A percentile compares a stretch with the other conserved stretches of the same genome.
Conservation (phyloP, 352 stramenopile genomes). For the Phytopythium ostracodes region DNA sequence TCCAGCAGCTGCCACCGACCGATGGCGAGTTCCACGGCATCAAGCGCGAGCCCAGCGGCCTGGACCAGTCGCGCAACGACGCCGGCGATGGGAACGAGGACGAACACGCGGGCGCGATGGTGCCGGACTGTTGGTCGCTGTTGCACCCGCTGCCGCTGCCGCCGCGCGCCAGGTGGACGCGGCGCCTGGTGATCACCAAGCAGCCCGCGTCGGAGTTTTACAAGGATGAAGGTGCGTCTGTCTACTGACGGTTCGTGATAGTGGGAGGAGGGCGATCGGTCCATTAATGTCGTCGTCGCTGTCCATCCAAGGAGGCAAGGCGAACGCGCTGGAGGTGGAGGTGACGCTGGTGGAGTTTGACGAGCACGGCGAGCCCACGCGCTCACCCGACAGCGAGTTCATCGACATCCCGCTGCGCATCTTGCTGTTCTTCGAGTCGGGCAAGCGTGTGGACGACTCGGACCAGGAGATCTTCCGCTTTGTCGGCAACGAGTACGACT, state of each 20-base stretch:
- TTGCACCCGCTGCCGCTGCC: slow-evolving; percentile 5
- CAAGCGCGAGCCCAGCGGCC: not conserved
- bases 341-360: slow-evolving; percentile 83
- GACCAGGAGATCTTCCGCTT: slow-evolving; percentile 88
- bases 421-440: slow-evolving; percentile 80
- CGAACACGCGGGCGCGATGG: not conserved
- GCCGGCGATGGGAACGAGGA: not conserved
- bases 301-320: slow-evolving; percentile 46
- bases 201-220: slow-evolving; percentile 85
- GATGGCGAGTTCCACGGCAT: not conserved
- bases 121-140: slow-evolving; percentile 1
- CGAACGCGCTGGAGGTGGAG: slow-evolving; percentile 76
- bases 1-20: not conserved
- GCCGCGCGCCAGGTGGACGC: slow-evolving; percentile 55
- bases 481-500: slow-evolving; percentile 84
- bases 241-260: not conserved
- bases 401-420: slow-evolving; percentile 79
- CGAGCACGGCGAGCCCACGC: slow-evolving; percentile 52
- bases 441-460: slow-evolving; percentile 77
- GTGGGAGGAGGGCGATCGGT: not conserved
- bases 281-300: not conserved
- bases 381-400: slow-evolving; percentile 68
- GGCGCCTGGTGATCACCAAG: slow-evolving; percentile 80
- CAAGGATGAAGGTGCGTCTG: slow-evolving; percentile 71
- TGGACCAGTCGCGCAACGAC: not conserved